A percentile compares a stretch with the other conserved stretches of the same genome.
phyloP scores from a whole-genome alignment of 73 alveolate species.

The Paramecium sonneborni region DNA sequence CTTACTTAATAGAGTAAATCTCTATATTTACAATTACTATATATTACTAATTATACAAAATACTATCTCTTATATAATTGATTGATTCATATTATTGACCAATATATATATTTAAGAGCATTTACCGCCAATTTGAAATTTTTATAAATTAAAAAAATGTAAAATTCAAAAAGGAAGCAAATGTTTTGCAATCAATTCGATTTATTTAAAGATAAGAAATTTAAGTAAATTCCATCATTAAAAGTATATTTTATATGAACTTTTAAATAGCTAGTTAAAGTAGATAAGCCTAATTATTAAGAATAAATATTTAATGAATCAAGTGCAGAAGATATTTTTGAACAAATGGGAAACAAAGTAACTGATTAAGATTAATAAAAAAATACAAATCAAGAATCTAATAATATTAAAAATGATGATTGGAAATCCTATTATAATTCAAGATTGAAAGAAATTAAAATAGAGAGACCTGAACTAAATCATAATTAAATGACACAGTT shows the following conservation, averaged over 20 bases:
- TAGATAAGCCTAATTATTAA: not conserved
- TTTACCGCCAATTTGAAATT: not conserved
- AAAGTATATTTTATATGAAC: not conserved
- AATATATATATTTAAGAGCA: not conserved
- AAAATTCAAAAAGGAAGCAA: not conserved
- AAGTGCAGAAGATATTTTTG: slow-evolving; percentile 2
- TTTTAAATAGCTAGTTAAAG: not conserved
- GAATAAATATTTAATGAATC: not conserved
- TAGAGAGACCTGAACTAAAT: slow-evolving; percentile 6
- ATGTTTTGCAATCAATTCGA: not conserved
- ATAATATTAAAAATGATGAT: not conserved
- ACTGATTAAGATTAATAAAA: not conserved
- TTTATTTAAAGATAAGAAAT: not conserved
- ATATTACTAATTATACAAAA: too few species aligned
- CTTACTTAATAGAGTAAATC: too few species aligned
- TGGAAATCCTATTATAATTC: not conserved
- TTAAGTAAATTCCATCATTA: not conserved
- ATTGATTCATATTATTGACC: not conserved
- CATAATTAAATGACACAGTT: not conserved
- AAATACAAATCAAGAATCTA: not conserved
- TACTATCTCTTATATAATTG: too few species aligned
- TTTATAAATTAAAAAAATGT: not conserved
- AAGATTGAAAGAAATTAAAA: not conserved
- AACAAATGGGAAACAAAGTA: not conserved
- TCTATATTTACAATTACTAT: too few species aligned